These are phyloP conservation scores for Bipolaris bicolor DNA, from an alignment of 2,329 filamentous ascomycete species.

Conservation along the genomic window DNA sequence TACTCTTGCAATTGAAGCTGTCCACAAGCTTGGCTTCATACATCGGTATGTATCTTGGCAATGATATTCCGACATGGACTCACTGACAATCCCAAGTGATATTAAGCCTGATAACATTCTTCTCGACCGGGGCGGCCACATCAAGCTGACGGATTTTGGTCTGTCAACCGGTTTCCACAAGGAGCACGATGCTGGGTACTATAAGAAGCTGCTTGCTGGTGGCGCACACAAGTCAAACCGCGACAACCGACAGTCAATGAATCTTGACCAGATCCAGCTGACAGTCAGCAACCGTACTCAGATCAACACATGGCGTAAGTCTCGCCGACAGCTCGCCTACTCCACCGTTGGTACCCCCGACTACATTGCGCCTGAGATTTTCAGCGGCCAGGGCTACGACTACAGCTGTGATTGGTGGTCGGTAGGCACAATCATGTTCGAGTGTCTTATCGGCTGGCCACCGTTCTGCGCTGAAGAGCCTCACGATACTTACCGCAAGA, in stretches of 20 bases:
- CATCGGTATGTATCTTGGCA: conserved; percentile 72
- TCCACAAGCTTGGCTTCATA: conserved; percentile 97
- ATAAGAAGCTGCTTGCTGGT: conserved; percentile 91
- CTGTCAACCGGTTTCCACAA: conserved; percentile 98
- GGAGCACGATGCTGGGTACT: conserved; percentile 97
- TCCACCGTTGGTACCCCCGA: conserved; percentile 98
- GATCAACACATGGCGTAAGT: conserved; percentile 99
- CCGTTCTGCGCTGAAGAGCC: conserved; percentile 98
- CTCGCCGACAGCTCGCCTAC: conserved; percentile 93
- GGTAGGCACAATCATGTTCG: conserved; percentile 98
- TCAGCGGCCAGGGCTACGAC: conserved; percentile 93
- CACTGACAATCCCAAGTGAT: conserved; percentile 66
- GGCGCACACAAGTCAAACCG: conserved; percentile 53
- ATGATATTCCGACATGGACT: neutral
- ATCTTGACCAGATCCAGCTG: conserved; percentile 96
- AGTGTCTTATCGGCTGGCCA: conserved; percentile 97
- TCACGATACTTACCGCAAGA: conserved; percentile 98
- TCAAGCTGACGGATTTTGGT: conserved; percentile 98
- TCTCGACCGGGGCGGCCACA: conserved; percentile 91
- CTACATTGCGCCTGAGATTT: conserved; percentile 98
- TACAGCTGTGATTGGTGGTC: conserved; percentile 99
- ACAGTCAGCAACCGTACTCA: conserved; percentile 97
- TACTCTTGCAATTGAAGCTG: conserved; percentile 95
- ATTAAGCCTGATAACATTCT: conserved; percentile 99
- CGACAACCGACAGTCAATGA: conserved; percentile 86